Base-by-base conservation (phyloP, 2,329 filamentous ascomycete species). In the Elsinoe fawcettii region DNA sequence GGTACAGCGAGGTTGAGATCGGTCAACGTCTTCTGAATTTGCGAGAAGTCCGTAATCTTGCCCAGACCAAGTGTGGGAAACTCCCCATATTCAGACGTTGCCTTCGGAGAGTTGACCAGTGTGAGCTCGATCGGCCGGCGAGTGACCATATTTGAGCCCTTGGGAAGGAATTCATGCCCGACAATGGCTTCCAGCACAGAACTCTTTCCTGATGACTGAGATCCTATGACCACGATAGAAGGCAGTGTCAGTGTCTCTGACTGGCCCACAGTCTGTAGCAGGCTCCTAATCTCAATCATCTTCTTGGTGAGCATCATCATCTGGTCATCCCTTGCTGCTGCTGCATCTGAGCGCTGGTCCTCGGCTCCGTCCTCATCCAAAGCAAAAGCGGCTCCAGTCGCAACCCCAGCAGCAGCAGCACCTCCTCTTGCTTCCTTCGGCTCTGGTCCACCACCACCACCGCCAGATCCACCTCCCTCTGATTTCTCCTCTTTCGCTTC, bases 221-320 rank as follows among this genome's bases (percentile, higher is more conserved):
- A 99, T 22, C 93, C 93, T 64, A 99, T 96, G 36, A 99, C 93
- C n/a, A 99, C 93, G 58, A 99, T 99, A 0, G 95, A 97, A 0
- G 93, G 93, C 20, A 99, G 75, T 1, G 88, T 92, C 61, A 99
- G 76, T 2, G 88, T 84, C 62, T 87, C 90, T 0, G 91, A 95
- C 75, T 99, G 92, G 32, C 91, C 95, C 47, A 99, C 88, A 23
- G 86, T 89, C 67, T 95, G 88, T 22, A 99, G 78, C 58, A 99
- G 89, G 63, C 86, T 91, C 63, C 95, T 81, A 58, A 99, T 97
- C 75, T 99, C 93, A 67, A 99, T 99, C 93, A 99, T 99, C 75
- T 97, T 97, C 75, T 93, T 92, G 1, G 95, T 99, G 67, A 99
- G 77, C 64, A 96, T 80, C 93, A 99, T 99, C 92, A 99, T 99